Evolutionary conservation across 495 filamentous ascomycete species (phyloP).

Genomic region (Daldinia decipiens): DNA sequence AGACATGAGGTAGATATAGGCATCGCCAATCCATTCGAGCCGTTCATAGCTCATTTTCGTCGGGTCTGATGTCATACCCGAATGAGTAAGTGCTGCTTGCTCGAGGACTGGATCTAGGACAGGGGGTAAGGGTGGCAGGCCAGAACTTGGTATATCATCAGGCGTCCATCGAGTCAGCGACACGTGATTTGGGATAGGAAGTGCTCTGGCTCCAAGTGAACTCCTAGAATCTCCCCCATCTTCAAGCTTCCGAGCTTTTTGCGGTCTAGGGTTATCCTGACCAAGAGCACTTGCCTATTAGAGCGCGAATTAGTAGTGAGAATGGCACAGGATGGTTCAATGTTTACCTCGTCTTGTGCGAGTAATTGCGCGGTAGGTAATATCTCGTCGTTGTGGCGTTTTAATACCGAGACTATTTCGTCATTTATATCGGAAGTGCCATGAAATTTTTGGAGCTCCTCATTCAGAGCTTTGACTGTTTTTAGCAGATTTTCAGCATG

Average conservation of each 20-base stretch:
- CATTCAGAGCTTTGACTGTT: constrained; percentile 43
- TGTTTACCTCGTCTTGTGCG: constrained; percentile 34
- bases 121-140: constrained; percentile 66
- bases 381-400: constrained; percentile 45
- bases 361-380: constrained; percentile 31
- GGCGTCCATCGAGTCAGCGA: constrained; percentile 57
- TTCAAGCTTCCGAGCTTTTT: constrained; percentile 39
- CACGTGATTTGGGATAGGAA: constrained; percentile 38
- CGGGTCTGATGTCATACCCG: constrained; percentile 52
- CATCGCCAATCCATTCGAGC: constrained; percentile 80
- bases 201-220: constrained; percentile 10
- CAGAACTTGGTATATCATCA: constrained; percentile 48
- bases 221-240: constrained; percentile 3
- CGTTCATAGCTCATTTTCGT: constrained; percentile 68
- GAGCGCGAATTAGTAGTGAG: constrained; percentile 8
- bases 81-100: constrained; percentile 74
- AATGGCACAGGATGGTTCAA: neutral
- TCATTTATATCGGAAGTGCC: constrained; percentile 24
- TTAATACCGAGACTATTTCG: constrained; percentile 32
- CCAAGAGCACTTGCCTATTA: constrained; percentile 7
- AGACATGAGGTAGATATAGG: constrained; percentile 75
- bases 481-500: constrained; percentile 49
- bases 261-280: constrained; percentile 9
- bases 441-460: constrained; percentile 40
- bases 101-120: constrained; percentile 67